Conservation (phyloP, 768 basidiomycete genomes). For the Pholiota conissans region DNA sequence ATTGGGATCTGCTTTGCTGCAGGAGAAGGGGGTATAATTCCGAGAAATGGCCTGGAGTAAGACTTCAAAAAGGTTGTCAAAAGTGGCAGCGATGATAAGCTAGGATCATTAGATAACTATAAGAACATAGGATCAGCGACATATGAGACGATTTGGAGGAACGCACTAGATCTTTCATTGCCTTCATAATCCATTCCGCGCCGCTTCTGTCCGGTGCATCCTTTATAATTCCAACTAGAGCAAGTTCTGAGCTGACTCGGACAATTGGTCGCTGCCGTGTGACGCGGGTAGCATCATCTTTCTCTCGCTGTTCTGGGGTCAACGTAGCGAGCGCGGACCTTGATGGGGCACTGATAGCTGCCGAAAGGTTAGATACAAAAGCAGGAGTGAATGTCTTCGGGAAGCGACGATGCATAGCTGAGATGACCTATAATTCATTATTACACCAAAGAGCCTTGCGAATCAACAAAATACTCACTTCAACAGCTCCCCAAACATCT, state of each 20-base stretch:
- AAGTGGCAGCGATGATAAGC: conserved; percentile 84
- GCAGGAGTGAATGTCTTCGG: conserved; percentile 75
- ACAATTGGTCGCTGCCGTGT: conserved; percentile 82
- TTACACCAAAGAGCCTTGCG: conserved; percentile 1
- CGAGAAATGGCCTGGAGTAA: conserved; percentile 87
- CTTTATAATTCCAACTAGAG: conserved; percentile 80
- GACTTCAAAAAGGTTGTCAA: conserved; percentile 91
- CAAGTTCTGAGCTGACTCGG: conserved; percentile 87
- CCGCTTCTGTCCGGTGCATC: conserved; percentile 71
- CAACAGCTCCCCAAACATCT: conserved; percentile 89
- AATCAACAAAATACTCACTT: conserved; percentile 50
- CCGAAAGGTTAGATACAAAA: conserved; percentile 58
- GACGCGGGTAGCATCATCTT: conserved; percentile 83
- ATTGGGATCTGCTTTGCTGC: conserved; percentile 61
- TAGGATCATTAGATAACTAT: conserved; percentile 87
- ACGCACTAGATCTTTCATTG: conserved; percentile 80
- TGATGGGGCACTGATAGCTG: conserved; percentile 59
- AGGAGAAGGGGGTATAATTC: conserved; percentile 56
- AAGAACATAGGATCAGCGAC: conserved; percentile 10
- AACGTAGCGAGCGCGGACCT: conserved; percentile 56
- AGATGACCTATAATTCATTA: conserved; percentile 65
- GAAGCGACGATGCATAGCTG: conserved; percentile 86
- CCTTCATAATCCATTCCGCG: conserved; percentile 89
- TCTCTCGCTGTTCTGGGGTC: conserved; percentile 81
- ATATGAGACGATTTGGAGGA: background rate